Evolutionary conservation across 768 basidiomycete genomes (phyloP).

Genomic region (Lepiota brunneoincarnata): DNA sequence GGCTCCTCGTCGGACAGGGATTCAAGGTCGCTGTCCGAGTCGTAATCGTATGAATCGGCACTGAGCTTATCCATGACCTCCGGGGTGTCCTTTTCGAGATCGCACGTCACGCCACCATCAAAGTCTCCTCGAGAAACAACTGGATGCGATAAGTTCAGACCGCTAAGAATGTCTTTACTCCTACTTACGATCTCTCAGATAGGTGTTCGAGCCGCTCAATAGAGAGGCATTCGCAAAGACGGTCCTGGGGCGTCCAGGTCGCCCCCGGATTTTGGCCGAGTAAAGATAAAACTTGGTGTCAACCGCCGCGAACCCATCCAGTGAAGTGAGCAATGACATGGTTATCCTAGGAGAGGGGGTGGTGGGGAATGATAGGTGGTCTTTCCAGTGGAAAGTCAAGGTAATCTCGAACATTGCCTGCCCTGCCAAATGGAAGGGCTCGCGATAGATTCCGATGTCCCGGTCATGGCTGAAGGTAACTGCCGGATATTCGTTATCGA

Average conservation of each 20-base stretch:
- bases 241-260: neutral
- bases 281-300: conserved; percentile 12
- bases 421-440: neutral
- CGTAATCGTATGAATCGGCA: conserved; percentile 1
- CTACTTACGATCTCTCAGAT: conserved; percentile 7
- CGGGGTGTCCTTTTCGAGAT: neutral
- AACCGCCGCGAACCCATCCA: neutral
- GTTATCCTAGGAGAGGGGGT: neutral
- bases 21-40: conserved; percentile 11
- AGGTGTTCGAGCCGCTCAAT: neutral
- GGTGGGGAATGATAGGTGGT: neutral
- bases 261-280: neutral
- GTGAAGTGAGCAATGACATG: neutral
- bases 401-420: conserved; percentile 1
- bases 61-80: neutral
- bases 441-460: neutral
- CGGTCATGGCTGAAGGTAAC: neutral
- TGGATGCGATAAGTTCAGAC: neutral
- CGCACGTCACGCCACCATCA: neutral
- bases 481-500: too few relatives aligned
- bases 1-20: neutral
- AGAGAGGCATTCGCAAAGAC: conserved; percentile 6
- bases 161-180: neutral
- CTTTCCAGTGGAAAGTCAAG: neutral
- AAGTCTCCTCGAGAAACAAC: conserved; percentile 3